These are phyloP conservation scores for Spergularia bocconei DNA, from an alignment of 148 eudicot genomes.

Conservation along the genomic window DNA sequence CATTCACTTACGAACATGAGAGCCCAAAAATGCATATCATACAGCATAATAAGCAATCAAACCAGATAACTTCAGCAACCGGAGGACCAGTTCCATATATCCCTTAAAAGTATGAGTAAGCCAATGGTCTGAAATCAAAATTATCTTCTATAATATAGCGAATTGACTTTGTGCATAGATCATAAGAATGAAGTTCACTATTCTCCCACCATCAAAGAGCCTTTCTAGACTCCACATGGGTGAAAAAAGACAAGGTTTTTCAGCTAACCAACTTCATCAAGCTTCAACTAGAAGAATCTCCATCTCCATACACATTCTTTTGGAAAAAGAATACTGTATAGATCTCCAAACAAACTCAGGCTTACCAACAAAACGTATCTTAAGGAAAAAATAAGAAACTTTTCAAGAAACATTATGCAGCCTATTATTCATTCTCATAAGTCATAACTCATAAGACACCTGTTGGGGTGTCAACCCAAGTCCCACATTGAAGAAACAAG, in stretches of 20 bases:
- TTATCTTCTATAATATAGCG: not conserved
- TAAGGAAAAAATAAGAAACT: not conserved
- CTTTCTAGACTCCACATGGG: no score
- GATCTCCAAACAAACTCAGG: not conserved
- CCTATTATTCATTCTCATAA: not conserved
- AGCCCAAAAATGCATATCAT: not conserved
- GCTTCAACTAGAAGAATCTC: not conserved
- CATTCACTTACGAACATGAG: constrained; percentile 21
- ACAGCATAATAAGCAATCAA: not conserved
- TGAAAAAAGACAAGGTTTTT: not conserved
- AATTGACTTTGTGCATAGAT: not conserved
- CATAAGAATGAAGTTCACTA: not conserved
- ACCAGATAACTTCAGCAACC: not conserved
- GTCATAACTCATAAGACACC: no score
- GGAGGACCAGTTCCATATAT: not conserved
- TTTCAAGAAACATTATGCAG: not conserved
- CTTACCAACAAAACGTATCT: no score
- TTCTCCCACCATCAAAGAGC: not conserved
- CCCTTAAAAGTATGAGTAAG: not conserved
- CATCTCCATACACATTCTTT: not conserved
- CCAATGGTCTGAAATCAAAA: not conserved
- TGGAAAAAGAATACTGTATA: not conserved
- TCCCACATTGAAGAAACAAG: no score
- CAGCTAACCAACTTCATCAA: not conserved
- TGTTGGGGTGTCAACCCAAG: no score